Base-by-base conservation (phyloP, 768 basidiomycete species). In the Mycena olivaceomarginata region DNA sequence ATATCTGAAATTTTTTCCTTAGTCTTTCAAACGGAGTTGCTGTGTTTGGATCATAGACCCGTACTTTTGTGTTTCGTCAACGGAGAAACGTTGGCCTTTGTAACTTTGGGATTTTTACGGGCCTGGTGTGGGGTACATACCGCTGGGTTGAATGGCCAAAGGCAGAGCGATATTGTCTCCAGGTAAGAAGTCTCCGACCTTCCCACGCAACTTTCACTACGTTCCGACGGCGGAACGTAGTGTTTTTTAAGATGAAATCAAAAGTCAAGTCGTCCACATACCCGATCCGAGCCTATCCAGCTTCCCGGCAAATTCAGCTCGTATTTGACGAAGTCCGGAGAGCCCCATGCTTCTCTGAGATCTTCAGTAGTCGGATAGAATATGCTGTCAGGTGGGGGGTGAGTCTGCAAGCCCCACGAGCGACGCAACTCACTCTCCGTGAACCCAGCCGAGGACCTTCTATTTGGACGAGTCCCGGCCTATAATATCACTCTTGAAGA, bases 401-500 rank as follows among this genome's bases (percentile, higher is more conserved):
- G n/a, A n/a, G n/a, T n/a, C n/a, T n/a, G n/a, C n/a, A n/a, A n/a
- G n/a, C n/a, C n/a, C n/a, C n/a, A n/a, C n/a, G n/a, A n/a, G n/a
- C n/a, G n/a, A n/a, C n/a, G n/a, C n/a, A n/a, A n/a, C n/a, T n/a
- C n/a, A n/a, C n/a, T n/a, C n/a, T n/a, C n/a, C n/a, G n/a, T n/a
- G n/a, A n/a, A n/a, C n/a, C n/a, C n/a, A n/a, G 12, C 80, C 80
- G 1, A 80, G 57, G 18, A 81, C 25, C 63, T 71, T 76, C 80
- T 79, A 81, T 45, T 78, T 76, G 12, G 72, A 64, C 11, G 80
- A 65, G 39, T 81, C 80, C 6, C 80, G 75, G 4, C 80, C 80
- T 31, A 79, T 81, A 37, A 80, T 79, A 41, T 81, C 80, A 48
- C 79, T 74, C 72, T 82, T 80, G 67, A 82, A 81, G 63, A 66